These are phyloP conservation scores for Cryptococcus sp. DNA, from an alignment of 1,284 basidiomycete species.

Conservation along the genomic window DNA sequence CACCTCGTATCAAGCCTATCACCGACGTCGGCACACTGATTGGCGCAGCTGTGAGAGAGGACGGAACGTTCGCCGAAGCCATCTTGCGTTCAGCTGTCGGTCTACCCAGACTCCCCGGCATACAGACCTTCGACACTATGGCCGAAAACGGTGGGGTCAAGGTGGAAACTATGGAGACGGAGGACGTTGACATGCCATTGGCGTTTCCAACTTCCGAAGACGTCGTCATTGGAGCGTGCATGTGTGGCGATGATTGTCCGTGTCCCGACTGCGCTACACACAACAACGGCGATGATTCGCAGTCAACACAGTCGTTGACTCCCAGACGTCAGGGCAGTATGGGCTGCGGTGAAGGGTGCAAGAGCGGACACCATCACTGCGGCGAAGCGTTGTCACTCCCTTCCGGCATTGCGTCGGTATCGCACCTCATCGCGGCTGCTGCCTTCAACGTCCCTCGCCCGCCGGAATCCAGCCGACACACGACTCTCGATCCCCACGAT, in stretches of 20 bases:
- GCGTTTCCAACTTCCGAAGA: constrained; percentile 48
- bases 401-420: constrained; percentile 48
- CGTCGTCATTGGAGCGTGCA: constrained; percentile 50
- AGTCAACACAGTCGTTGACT: not conserved
- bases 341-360: constrained; percentile 43
- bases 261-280: constrained; percentile 53
- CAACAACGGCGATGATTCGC: constrained; percentile 21
- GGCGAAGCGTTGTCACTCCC: constrained; percentile 46
- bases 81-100: constrained; percentile 47
- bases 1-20: constrained; percentile 35
- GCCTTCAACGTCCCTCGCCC: constrained; percentile 47
- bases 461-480: constrained; percentile 12
- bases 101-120: constrained; percentile 39
- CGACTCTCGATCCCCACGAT: constrained; percentile 43
- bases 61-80: constrained; percentile 36
- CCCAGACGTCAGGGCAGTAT: constrained; percentile 21
- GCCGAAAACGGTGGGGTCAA: constrained; percentile 40
- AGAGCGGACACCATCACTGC: constrained; percentile 45
- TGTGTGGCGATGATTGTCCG: constrained; percentile 52
- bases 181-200: constrained; percentile 35
- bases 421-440: constrained; percentile 49
- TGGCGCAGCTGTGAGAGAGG: constrained; percentile 44
- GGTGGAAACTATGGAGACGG: constrained; percentile 38
- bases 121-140: constrained; percentile 42
- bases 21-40: constrained; percentile 46